Evolutionary conservation across 371 early-diverging fungal genomes (phyloP).

Genomic region (Circinella umbellata): DNA sequence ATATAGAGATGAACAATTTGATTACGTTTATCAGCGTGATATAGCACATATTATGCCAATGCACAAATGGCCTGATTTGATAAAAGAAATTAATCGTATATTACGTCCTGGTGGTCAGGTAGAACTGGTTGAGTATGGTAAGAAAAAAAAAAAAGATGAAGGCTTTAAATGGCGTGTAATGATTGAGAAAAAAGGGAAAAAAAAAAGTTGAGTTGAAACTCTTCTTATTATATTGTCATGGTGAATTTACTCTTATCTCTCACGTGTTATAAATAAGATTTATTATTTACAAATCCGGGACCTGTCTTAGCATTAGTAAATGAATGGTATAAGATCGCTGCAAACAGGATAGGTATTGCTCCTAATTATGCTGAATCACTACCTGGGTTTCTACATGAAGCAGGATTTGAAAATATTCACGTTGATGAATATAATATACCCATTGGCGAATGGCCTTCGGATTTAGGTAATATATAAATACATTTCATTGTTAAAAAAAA

Average conservation of each 20-base stretch:
- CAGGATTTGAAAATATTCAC: constrained; percentile 37
- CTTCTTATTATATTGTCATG: too few species aligned
- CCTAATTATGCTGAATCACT: constrained; percentile 29
- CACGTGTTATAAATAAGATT: constrained; percentile 21
- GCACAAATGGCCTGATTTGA: constrained; percentile 40
- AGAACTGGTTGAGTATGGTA: constrained; percentile 50
- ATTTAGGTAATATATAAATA: constrained; percentile 26
- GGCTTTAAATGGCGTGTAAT: neutral
- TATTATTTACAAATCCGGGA: constrained; percentile 36
- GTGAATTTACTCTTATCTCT: neutral
- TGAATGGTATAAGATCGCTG: constrained; percentile 45
- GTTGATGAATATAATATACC: constrained; percentile 37
- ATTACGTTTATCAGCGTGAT: constrained; percentile 65
- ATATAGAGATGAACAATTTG: constrained; percentile 58
- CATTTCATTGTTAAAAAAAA: too few species aligned
- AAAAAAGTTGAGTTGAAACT: neutral
- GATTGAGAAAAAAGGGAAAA: neutral
- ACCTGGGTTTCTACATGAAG: constrained; percentile 23
- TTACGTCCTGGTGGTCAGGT: constrained; percentile 53
- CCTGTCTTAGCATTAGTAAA: constrained; percentile 44
- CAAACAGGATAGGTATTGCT: constrained; percentile 33
- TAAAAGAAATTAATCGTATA: constrained; percentile 46
- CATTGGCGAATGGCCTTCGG: constrained; percentile 54
- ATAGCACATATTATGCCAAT: constrained; percentile 45
- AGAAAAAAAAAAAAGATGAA: neutral